Percentiles rank a stretch among this genome's conserved stretches.
Evolutionary conservation across 306 rosid species (phyloP).

Genomic region (Trichosanthes truncata): DNA sequence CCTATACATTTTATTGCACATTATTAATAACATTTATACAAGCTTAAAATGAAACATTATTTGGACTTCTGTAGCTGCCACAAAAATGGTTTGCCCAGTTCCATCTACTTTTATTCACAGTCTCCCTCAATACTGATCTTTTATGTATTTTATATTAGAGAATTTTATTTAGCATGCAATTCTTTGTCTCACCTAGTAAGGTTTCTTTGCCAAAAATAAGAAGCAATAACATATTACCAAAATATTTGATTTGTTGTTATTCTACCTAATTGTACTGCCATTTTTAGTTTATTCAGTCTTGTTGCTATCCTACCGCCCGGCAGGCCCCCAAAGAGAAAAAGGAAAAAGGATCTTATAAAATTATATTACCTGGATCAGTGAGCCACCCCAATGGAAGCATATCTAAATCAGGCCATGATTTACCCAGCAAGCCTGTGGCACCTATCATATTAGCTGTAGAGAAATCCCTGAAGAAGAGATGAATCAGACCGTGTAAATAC

Average conservation of each 20-base stretch:
- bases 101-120: not conserved
- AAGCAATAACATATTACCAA: not conserved
- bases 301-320: not conserved
- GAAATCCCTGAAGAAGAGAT: constrained; percentile 50
- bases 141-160: not conserved
- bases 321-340: not conserved
- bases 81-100: not conserved
- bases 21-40: not conserved
- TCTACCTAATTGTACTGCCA: not conserved
- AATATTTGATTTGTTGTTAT: not conserved
- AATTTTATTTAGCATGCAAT: too few relatives aligned
- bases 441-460: constrained; percentile 70
- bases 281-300: not conserved
- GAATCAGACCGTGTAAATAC: not conserved
- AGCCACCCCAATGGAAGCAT: constrained; percentile 98
- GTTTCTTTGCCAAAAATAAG: not conserved
- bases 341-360: not conserved
- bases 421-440: constrained; percentile 59
- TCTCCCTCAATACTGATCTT: not conserved
- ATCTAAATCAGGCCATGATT: constrained; percentile 98
- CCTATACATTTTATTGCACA: constrained; percentile 30
- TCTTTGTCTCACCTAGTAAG: not conserved
- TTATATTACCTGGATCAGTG: constrained; percentile 54
- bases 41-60: not conserved
- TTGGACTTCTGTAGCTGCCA: not conserved